These are phyloP conservation scores for Rhizophora mangle DNA, from an alignment of 345 rosid species.

Conservation along the genomic window DNA sequence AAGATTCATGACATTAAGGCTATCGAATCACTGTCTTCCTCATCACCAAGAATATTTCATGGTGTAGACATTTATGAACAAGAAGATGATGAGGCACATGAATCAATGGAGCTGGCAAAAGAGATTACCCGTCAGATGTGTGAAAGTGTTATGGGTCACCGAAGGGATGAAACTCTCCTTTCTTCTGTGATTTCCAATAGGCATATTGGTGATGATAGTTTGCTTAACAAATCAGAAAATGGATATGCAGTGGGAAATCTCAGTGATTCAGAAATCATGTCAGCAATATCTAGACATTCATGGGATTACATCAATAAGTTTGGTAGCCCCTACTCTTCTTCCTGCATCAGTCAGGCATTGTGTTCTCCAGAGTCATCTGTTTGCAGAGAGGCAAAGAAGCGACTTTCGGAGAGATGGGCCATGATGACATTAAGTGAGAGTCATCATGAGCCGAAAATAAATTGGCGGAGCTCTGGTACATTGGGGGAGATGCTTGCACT, in stretches of 20 bases:
- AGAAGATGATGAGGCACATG: constrained; percentile 50
- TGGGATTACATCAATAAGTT: constrained; percentile 75
- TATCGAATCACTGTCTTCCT: constrained; percentile 43
- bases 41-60: constrained; percentile 45
- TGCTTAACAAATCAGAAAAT: constrained; percentile 64
- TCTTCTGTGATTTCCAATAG: constrained; percentile 89
- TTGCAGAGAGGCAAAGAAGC: constrained; percentile 69
- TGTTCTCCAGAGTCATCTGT: constrained; percentile 91
- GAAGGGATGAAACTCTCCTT: constrained; percentile 66
- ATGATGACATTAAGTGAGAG: constrained; percentile 67
- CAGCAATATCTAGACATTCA: constrained; percentile 79
- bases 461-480: constrained; percentile 64
- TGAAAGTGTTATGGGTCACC: constrained; percentile 54
- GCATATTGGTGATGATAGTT: constrained; percentile 79
- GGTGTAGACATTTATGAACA: constrained; percentile 40
- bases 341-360: constrained; percentile 66
- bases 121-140: constrained; percentile 50
- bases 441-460: constrained; percentile 45
- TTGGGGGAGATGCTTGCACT: constrained; percentile 97
- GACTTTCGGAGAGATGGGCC: constrained; percentile 96
- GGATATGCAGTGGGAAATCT: constrained; percentile 59
- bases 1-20: constrained; percentile 48
- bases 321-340: constrained; percentile 63
- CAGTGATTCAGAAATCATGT: constrained; percentile 69
- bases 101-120: constrained; percentile 61